phyloP scores from a whole-genome alignment of 441 rosid genomes.

The Aquilaria agallochum region DNA sequence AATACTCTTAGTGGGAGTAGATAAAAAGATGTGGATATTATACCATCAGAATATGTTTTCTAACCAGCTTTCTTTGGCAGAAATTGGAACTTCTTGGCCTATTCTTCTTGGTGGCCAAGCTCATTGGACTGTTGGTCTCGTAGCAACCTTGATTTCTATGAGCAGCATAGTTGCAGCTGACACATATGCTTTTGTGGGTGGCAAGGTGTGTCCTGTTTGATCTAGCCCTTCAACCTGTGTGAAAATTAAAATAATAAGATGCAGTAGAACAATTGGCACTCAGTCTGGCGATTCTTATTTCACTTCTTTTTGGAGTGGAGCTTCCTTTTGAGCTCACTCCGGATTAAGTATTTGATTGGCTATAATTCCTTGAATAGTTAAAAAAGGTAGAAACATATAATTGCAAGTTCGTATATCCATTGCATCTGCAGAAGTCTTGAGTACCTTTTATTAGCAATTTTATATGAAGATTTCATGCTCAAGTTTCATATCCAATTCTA shows the following conservation, averaged over 20 bases:
- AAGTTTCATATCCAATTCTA: too few relatives aligned
- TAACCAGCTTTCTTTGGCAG: conserved; percentile 37
- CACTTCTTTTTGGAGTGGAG: too few relatives aligned
- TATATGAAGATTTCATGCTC: too few relatives aligned
- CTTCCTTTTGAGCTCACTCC: too few relatives aligned
- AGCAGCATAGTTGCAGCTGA: conserved; percentile 90
- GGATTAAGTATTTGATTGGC: too few relatives aligned
- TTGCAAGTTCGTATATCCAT: too few relatives aligned
- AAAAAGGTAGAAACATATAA: too few relatives aligned
- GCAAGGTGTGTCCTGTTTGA: conserved; percentile 65
- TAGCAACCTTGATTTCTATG: conserved; percentile 77
- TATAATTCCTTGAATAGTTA: too few relatives aligned
- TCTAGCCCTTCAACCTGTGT: conserved; percentile 2
- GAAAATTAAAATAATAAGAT: conserved; percentile 1
- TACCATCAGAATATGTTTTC: conserved; percentile 9
- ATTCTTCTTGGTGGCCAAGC: conserved; percentile 84
- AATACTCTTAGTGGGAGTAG: not conserved
- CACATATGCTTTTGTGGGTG: conserved; percentile 87
- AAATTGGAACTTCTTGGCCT: conserved; percentile 72
- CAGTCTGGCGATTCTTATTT: too few relatives aligned
- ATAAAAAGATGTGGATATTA: not conserved
- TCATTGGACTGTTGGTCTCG: conserved; percentile 99
- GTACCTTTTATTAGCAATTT: too few relatives aligned
- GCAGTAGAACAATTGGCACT: not conserved
- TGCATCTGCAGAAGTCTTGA: too few relatives aligned